Evolutionary conservation across 768 basidiomycete species (phyloP).

Genomic region (Suillus discolor): DNA sequence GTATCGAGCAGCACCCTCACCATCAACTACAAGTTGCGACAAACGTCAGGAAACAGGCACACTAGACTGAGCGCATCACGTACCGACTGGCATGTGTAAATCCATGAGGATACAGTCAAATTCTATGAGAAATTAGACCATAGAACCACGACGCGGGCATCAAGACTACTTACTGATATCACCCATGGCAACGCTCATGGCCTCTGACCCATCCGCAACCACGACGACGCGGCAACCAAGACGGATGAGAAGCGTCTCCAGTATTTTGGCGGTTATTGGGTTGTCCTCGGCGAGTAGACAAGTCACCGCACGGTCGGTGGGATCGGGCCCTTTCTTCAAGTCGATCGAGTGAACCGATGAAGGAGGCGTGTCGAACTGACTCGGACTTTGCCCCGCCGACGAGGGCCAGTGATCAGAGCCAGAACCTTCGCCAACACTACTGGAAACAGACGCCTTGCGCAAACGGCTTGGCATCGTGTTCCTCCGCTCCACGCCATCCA

Average conservation of each 20-base stretch:
- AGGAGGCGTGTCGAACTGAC: conserved; percentile 63
- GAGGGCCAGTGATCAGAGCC: conserved; percentile 75
- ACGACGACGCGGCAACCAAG: conserved; percentile 96
- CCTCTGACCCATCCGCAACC: conserved; percentile 95
- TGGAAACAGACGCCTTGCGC: conserved; percentile 85
- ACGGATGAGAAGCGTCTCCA: conserved; percentile 91
- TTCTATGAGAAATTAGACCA: conserved; percentile 48
- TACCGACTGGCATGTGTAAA: conserved; percentile 90
- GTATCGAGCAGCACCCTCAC: conserved; percentile 94
- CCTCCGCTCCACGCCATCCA: conserved; percentile 78
- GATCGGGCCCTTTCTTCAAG: conserved; percentile 73
- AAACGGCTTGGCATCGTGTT: conserved; percentile 87
- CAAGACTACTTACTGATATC: conserved; percentile 80
- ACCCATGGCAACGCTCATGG: conserved; percentile 95
- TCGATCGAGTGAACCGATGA: conserved; percentile 89
- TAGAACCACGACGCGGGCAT: background rate
- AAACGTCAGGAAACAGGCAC: conserved; percentile 13
- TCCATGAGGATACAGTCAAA: conserved; percentile 98
- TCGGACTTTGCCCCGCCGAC: conserved; percentile 52
- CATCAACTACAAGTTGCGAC: conserved; percentile 67
- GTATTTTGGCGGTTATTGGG: conserved; percentile 96
- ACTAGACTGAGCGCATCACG: conserved; percentile 36
- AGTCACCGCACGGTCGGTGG: conserved; percentile 87
- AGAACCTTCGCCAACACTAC: conserved; percentile 78
- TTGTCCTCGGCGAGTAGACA: conserved; percentile 97